Evolutionary conservation across 2,329 filamentous ascomycete genomes (phyloP), one percentile per base, ranked within the genome.

Genomic region (Microdochium trichocladiopsis): DNA sequence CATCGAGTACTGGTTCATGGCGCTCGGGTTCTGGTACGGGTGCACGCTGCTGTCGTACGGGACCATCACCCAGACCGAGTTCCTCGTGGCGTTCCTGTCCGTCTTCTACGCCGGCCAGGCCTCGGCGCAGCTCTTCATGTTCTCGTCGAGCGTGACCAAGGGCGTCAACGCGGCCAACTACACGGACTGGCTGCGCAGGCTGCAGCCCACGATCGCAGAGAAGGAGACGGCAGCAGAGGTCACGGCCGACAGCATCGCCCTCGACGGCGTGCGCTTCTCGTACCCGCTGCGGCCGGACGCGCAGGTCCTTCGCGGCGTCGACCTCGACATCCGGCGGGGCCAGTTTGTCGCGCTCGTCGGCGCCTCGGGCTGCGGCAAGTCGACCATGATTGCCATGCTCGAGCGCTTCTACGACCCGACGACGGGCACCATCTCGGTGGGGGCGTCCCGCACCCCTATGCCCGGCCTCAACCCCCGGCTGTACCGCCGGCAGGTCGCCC

Each of bases 241-340:
- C 18, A 18, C 16, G 9, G 41, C 18, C 3, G 16, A 16, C 6
- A 18, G 68, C 0, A 70, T 85, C 2, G 68, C 73, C 14, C 74
- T 86, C 54, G 69, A 74, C 8, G 66, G 79, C 28, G 73, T 87
- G n/a, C 69, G 74, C 22, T 88, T 89, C 62, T 74, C 80, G 2
- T 89, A 88, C 56, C 83, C 84, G 2, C 60, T 72, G 50, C 64
- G 74, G 23, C 68, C 71, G 23, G 59, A 71, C 51, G 60, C 66
- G 0, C 62, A 67, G 25, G 69, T 76, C 53, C 61, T 78, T 1
- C 63, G 71, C 3, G 71, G 75, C 2, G 63, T 82, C 3, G 60
- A 70, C 25, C 67, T 77, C 16, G 50, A 70, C 53, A 70, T 77
- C 56, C 60, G 69, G 50, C 70, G 70, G 4, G 76, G 77, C 16